Evolutionary conservation across 768 basidiomycete species (phyloP).

Genomic region (Leccinum disarticulatum): DNA sequence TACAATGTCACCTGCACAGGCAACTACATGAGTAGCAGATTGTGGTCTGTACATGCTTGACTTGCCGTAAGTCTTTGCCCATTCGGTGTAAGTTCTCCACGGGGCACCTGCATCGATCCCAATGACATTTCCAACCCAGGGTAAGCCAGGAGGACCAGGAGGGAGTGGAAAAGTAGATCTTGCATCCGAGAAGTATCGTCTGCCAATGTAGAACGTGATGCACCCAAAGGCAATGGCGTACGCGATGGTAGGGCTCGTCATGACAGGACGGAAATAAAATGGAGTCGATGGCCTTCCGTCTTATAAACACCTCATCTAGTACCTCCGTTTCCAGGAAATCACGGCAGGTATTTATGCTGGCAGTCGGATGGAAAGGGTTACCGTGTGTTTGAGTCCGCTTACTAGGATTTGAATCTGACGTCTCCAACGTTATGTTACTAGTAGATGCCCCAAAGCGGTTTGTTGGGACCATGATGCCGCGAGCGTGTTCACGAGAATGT

Average conservation of each 20-base stretch:
- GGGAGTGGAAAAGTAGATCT: not conserved
- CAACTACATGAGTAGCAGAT: not conserved
- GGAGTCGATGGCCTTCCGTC: not conserved
- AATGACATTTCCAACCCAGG: conserved; percentile 10
- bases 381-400: not conserved
- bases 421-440: not conserved
- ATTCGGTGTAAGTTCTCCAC: conserved; percentile 10
- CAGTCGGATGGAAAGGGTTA: not conserved
- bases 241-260: not conserved
- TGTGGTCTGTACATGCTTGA: not conserved
- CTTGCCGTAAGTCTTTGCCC: conserved; percentile 10
- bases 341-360: not conserved
- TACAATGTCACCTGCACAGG: conserved; percentile 5
- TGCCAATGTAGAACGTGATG: not conserved
- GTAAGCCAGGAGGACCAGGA: conserved; percentile 9
- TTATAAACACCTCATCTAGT: not conserved
- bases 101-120: conserved; percentile 1
- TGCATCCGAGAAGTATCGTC: not conserved
- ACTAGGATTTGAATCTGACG: not conserved
- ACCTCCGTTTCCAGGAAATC: not conserved
- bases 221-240: not conserved
- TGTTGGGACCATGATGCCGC: too few species aligned
- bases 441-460: too few species aligned
- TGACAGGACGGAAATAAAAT: not conserved
- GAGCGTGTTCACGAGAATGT: too few species aligned